phyloP scores from a whole-genome alignment of 1,284 basidiomycete genomes.

The Ganoderma sp. region DNA sequence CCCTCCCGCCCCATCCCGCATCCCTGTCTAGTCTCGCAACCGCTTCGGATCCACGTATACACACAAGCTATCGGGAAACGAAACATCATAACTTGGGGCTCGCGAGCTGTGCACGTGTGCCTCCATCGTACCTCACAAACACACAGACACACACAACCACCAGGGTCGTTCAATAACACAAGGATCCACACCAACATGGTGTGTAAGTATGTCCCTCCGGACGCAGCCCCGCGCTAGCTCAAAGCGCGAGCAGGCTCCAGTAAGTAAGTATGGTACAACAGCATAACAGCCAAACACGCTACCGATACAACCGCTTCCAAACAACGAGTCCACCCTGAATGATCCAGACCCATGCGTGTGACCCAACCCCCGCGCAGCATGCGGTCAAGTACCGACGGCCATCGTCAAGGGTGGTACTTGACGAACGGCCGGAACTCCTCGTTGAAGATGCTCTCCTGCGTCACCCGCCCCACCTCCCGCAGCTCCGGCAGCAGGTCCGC shows the following conservation, averaged over 20 bases:
- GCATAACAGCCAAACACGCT: not conserved
- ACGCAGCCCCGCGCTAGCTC: not conserved
- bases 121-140: too few species aligned
- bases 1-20: too few species aligned
- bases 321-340: not conserved
- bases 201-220: not conserved
- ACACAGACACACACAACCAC: too few species aligned
- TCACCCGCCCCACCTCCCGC: constrained; percentile 27
- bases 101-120: too few species aligned
- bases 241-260: not conserved
- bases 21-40: too few species aligned
- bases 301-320: constrained; percentile 1
- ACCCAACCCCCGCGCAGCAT: too few species aligned
- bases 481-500: constrained; percentile 28
- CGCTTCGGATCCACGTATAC: too few species aligned
- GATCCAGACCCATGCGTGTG: not conserved
- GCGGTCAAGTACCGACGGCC: not conserved
- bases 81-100: too few species aligned
- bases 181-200: not conserved
- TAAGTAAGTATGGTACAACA: not conserved
- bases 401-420: constrained; percentile 25
- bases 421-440: constrained; percentile 30
- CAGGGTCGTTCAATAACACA: not conserved
- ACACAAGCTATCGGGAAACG: too few species aligned
- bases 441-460: constrained; percentile 32